Conservation (phyloP, 192 early-diverging fungal species). For the Coemansia sp. region DNA sequence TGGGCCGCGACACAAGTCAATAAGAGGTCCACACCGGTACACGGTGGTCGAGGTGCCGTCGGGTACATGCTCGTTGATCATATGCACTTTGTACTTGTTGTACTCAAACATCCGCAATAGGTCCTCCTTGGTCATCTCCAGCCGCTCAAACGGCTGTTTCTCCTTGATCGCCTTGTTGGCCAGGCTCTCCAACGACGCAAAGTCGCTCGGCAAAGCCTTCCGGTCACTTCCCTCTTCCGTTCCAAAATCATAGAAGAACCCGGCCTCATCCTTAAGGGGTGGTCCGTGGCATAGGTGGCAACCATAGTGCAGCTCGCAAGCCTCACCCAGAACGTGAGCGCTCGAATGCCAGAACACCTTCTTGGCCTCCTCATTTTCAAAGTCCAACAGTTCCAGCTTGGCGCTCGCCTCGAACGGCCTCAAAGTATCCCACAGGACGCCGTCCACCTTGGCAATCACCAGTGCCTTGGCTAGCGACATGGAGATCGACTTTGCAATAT, state of each 20-base stretch:
- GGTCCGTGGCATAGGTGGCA: conserved; percentile 98
- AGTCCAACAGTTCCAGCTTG: conserved; percentile 88
- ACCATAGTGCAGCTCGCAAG: conserved; percentile 96
- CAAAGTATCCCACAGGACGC: conserved; percentile 84
- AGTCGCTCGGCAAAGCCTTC: conserved; percentile 72
- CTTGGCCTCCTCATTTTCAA: conserved; percentile 91
- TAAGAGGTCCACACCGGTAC: conserved; percentile 97
- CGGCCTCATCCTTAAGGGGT: conserved; percentile 77
- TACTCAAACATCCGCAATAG: conserved; percentile 97
- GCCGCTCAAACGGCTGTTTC: conserved; percentile 93
- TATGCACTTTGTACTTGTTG: conserved; percentile 97
- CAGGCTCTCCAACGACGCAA: conserved; percentile 82
- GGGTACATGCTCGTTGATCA: conserved; percentile 90
- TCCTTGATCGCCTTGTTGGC: conserved; percentile 89
- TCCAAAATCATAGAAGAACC: conserved; percentile 98
- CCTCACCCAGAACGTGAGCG: conserved; percentile 96
- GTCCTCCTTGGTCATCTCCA: conserved; percentile 84
- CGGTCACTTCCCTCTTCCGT: conserved; percentile 57
- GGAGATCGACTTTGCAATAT: conserved; percentile 83
- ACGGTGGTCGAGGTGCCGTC: conserved; percentile 95
- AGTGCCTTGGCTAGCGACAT: conserved; percentile 90
- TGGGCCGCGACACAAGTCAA: conserved; percentile 96
- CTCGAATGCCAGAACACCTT: conserved; percentile 99
- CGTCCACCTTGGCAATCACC: conserved; percentile 96
- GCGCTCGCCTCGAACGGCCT: conserved; percentile 84